Percentiles rank a stretch among this genome's conserved stretches.
Evolutionary conservation across 2,329 filamentous ascomycete species (phyloP).

Genomic region (Blastomyces gilchristii): DNA sequence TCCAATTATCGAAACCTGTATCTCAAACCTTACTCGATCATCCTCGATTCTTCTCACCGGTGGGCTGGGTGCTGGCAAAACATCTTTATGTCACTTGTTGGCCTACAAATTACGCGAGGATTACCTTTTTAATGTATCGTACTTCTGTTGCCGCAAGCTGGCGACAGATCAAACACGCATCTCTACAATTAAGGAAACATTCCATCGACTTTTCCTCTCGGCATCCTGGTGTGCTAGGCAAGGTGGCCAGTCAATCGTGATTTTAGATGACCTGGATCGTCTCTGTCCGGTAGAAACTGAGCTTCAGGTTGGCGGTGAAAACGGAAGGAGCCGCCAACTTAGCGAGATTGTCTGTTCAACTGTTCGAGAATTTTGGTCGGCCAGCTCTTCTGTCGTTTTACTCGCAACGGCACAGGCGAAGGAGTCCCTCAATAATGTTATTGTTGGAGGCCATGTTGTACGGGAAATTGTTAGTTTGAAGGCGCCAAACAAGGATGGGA

Average conservation of each 20-base stretch:
- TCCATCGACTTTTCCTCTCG: slow-evolving; percentile 73
- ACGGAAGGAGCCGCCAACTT: slow-evolving; percentile 81
- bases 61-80: slow-evolving; percentile 83
- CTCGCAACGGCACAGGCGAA: slow-evolving; percentile 88
- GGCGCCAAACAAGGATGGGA: slow-evolving; percentile 83
- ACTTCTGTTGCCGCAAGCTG: slow-evolving; percentile 76
- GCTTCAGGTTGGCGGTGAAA: slow-evolving; percentile 84
- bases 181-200: slow-evolving; percentile 78
- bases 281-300: slow-evolving; percentile 91
- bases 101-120: slow-evolving; percentile 63
- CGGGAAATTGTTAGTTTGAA: slow-evolving; percentile 83
- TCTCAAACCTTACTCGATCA: slow-evolving; percentile 66
- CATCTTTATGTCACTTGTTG: slow-evolving; percentile 64
- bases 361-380: slow-evolving; percentile 71
- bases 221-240: slow-evolving; percentile 86
- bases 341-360: slow-evolving; percentile 80
- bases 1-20: slow-evolving; percentile 57
- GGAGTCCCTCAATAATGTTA: slow-evolving; percentile 78
- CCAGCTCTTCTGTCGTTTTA: slow-evolving; percentile 70
- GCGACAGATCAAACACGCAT: slow-evolving; percentile 86
- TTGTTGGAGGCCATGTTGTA: slow-evolving; percentile 84
- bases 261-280: slow-evolving; percentile 87
- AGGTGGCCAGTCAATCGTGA: slow-evolving; percentile 71
- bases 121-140: slow-evolving; percentile 68
- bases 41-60: slow-evolving; percentile 87